phyloP scores from a whole-genome alignment of 2,329 filamentous ascomycete species.

The Cladosporium sp. region DNA sequence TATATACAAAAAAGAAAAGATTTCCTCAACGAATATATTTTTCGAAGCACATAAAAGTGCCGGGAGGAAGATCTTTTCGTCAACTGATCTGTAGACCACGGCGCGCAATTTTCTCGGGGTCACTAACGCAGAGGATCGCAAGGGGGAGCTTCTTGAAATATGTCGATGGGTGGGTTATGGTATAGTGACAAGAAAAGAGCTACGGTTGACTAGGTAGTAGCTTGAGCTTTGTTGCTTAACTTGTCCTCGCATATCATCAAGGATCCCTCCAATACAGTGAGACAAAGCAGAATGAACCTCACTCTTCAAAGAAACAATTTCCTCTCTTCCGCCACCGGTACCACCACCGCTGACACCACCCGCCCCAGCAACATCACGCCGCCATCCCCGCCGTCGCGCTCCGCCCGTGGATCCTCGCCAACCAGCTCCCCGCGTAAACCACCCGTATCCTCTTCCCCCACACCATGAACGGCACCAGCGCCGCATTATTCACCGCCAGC shows the following conservation, averaged over 20 bases:
- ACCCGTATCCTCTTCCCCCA: slow-evolving; percentile 38
- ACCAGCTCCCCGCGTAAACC: slow-evolving; percentile 34
- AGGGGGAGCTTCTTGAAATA: too few species aligned
- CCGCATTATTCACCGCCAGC: slow-evolving; percentile 37
- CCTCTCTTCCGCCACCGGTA: not conserved
- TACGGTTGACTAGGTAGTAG: not conserved
- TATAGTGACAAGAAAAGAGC: not conserved
- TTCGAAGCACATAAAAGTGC: not conserved
- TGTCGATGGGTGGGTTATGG: not conserved
- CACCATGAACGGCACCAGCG: slow-evolving; percentile 37
- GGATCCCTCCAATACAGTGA: not conserved
- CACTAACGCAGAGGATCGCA: too few species aligned
- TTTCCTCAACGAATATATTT: not conserved
- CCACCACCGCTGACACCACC: not conserved
- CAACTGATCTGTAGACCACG: too few species aligned
- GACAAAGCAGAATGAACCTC: not conserved
- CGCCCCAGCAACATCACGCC: slow-evolving; percentile 19
- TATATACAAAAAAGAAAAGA: not conserved
- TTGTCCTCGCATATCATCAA: not conserved
- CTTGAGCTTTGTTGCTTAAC: not conserved
- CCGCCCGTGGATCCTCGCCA: slow-evolving; percentile 35
- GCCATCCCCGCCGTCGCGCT: slow-evolving; percentile 26
- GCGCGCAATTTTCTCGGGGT: too few species aligned
- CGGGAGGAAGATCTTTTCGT: too few species aligned
- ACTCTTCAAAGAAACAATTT: not conserved